Percentiles rank a stretch among this genome's conserved stretches.
Conservation (phyloP, 78 protist species). For the Neovahlkampfia damariscottae region DNA sequence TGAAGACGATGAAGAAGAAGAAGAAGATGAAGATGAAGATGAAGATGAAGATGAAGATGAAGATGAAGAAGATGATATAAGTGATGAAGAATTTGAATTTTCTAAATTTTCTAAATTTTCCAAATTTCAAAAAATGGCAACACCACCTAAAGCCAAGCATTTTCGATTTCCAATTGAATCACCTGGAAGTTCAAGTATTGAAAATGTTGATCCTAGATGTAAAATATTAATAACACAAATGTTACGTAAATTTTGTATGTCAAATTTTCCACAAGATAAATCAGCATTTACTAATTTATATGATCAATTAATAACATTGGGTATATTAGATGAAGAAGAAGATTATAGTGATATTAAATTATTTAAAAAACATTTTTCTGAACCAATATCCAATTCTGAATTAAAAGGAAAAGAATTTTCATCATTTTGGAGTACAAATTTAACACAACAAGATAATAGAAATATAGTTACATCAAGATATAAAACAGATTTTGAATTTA, state of each 20-base stretch:
- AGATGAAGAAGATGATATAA: neutral
- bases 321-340: neutral
- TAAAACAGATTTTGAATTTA: slow-evolving; percentile 15
- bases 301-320: neutral
- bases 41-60: slow-evolving; percentile 5
- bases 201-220: neutral
- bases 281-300: neutral
- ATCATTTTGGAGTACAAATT: neutral
- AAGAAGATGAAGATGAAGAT: neutral
- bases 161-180: neutral
- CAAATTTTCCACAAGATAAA: neutral
- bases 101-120: too few relatives aligned
- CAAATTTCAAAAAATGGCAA: neutral
- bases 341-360: neutral
- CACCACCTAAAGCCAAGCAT: neutral
- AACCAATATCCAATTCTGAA: neutral
- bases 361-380: neutral
- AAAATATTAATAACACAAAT: neutral
- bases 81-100: too few relatives aligned
- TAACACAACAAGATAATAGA: neutral
- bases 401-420: neutral
- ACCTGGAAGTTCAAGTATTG: neutral
- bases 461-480: neutral
- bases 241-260: neutral
- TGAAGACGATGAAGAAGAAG: neutral